Conservation (phyloP, 257 asterid genomes). For the Solanum habrochaites region DNA sequence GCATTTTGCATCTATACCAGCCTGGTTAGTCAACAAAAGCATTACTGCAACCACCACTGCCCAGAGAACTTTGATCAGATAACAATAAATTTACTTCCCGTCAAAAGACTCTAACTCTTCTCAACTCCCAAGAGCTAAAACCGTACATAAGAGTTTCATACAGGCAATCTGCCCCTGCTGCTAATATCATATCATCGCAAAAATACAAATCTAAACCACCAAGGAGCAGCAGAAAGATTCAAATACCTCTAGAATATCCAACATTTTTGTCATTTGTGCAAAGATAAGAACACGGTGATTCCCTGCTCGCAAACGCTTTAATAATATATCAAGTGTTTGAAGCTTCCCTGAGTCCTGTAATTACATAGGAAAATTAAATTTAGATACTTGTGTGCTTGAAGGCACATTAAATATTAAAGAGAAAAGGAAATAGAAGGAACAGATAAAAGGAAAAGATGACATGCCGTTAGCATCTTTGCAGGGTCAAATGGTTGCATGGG, state of each 20-base stretch:
- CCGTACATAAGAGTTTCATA: not conserved
- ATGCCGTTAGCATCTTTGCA: conserved; percentile 92
- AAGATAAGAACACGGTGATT: conserved; percentile 91
- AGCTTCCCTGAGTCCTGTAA: conserved; percentile 97
- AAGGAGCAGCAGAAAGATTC: not conserved
- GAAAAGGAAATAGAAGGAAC: not conserved
- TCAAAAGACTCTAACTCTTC: not conserved
- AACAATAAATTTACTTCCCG: not conserved
- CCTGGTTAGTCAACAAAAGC: not conserved
- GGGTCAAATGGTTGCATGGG: conserved; percentile 99
- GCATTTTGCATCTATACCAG: not conserved
- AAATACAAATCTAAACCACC: not conserved
- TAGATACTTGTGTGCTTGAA: not conserved
- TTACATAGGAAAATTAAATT: conserved; percentile 2
- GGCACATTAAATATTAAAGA: not conserved
- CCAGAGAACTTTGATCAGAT: not conserved
- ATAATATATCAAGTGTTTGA: conserved; percentile 80
- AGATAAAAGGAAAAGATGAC: conserved; percentile 3
- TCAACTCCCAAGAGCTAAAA: not conserved
- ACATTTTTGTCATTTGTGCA: conserved; percentile 98
- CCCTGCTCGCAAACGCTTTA: conserved; percentile 79
- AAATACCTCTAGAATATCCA: conserved; percentile 85
- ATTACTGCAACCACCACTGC: not conserved
- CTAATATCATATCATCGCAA: not conserved
- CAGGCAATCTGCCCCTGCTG: not conserved